Evolutionary conservation across 2,329 filamentous ascomycete species (phyloP).

Genomic region (Diaporthe velutina): DNA sequence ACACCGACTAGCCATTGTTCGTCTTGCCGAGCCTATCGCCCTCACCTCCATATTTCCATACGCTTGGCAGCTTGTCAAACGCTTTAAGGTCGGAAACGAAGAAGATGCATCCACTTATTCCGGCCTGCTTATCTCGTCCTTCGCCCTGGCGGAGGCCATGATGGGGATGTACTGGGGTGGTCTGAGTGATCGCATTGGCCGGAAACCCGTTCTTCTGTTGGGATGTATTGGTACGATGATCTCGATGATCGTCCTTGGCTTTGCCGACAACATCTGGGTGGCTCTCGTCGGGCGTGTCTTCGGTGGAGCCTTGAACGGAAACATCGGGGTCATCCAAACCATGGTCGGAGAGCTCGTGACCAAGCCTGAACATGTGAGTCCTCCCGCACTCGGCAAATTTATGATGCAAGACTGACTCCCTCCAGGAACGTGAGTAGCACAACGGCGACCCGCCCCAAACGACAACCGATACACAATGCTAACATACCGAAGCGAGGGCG

Average conservation of each 20-base stretch:
- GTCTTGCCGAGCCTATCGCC: slow-evolving; percentile 91
- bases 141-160: slow-evolving; percentile 83
- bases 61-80: slow-evolving; percentile 85
- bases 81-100: slow-evolving; percentile 78
- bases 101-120: slow-evolving; percentile 89
- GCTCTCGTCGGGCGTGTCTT: slow-evolving; percentile 81
- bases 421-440: slow-evolving; percentile 67
- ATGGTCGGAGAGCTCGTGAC: slow-evolving; percentile 92
- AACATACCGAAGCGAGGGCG: slow-evolving; percentile 72
- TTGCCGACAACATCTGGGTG: slow-evolving; percentile 86
- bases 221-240: slow-evolving; percentile 87
- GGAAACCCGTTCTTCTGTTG: slow-evolving; percentile 84
- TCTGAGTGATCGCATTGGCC: slow-evolving; percentile 83
- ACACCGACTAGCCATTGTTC: slow-evolving; percentile 79
- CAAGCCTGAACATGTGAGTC: slow-evolving; percentile 80
- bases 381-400: neutral
- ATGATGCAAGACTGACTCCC: slow-evolving; percentile 9
- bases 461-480: slow-evolving; percentile 32
- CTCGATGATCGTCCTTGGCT: slow-evolving; percentile 85
- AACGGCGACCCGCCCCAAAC: neutral
- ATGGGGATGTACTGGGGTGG: slow-evolving; percentile 92
- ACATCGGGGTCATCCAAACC: slow-evolving; percentile 91
- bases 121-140: slow-evolving; percentile 88
- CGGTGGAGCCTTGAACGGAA: slow-evolving; percentile 89
- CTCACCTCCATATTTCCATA: slow-evolving; percentile 95